Base-by-base conservation (phyloP, 1,284 basidiomycete species). In the Ganoderma resinaceum region DNA sequence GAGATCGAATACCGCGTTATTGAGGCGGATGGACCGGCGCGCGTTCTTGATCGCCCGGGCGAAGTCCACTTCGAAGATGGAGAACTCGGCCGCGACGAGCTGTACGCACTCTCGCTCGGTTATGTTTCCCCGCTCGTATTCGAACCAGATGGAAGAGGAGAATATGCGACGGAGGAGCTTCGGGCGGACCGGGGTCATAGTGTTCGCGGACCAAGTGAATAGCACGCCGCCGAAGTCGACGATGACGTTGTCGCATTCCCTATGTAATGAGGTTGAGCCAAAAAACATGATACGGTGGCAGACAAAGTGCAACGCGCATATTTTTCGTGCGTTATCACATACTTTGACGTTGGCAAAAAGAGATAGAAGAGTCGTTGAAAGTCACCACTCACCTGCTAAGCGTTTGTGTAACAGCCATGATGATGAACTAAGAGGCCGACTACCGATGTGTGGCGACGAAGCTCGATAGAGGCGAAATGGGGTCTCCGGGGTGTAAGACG, bases 141-240 rank as follows among this genome's bases (percentile, higher is more conserved):
- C 62, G 62, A 57, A 70, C 37, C 82, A 79, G 8, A 80, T 84
- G 3, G 82, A 76, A 3, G 83, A 84, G 42, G 80, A 77, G 43
- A 87, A 77, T 62, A 88, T 85, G 37, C 74, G 75, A 23, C 79
- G 82, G 33, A 88, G 78, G 0, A 75, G 79, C 52, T 78, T 80
- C 0, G 84, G 76, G 8, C 84, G 80, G 61, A 87, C 82, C 58
- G 76, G 76, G 6, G 84, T 84, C 64, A 80, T 80, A 0, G 84
- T 84, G 6, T 81, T 70, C 0, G 85, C 73, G 4, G 85, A 86
- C 86, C 86, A 88, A 53, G 79, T 81, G 75, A 88, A 88, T 23
- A 88, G 79, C 29, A 88, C 86, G 69, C 87, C 87, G 16, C 86
- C 86, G 40, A 89, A 76, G 78, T 87, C 86, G 74, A 86, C 81